Evolutionary conservation across 2,329 filamentous ascomycete genomes (phyloP).

Genomic region (Neurospora sp.): DNA sequence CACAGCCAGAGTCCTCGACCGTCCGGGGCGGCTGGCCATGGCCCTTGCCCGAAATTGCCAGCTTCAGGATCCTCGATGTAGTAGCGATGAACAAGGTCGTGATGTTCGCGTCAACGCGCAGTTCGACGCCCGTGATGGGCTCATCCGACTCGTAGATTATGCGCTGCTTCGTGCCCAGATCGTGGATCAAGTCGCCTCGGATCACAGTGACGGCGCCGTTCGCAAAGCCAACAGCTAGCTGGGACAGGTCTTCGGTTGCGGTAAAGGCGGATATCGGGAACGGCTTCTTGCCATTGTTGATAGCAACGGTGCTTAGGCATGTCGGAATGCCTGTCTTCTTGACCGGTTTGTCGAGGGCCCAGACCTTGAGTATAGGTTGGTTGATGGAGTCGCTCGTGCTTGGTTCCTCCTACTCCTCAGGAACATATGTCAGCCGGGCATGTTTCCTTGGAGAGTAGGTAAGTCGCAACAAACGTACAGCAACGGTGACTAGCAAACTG

Average conservation of each 20-base stretch:
- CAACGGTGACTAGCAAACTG: constrained; percentile 72
- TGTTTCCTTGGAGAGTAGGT: not conserved
- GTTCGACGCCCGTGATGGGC: constrained; percentile 84
- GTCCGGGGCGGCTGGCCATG: constrained; percentile 83
- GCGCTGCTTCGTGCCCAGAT: constrained; percentile 85
- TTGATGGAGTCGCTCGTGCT: constrained; percentile 36
- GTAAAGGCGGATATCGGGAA: constrained; percentile 94
- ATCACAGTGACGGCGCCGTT: constrained; percentile 93
- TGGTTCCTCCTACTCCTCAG: constrained; percentile 60
- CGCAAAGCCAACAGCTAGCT: constrained; percentile 89
- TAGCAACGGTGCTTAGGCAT: constrained; percentile 74
- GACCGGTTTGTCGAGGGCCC: constrained; percentile 86
- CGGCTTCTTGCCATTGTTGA: constrained; percentile 83
- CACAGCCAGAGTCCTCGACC: constrained; percentile 82
- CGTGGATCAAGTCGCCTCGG: constrained; percentile 87
- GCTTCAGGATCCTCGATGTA: constrained; percentile 74
- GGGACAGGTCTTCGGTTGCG: constrained; percentile 76
- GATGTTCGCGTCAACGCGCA: constrained; percentile 47
- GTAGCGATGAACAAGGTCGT: constrained; percentile 89
- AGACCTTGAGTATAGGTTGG: constrained; percentile 90
- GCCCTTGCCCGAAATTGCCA: constrained; percentile 78
- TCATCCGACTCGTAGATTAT: constrained; percentile 96
- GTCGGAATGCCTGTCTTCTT: constrained; percentile 88
- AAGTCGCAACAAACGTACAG: constrained; percentile 32
- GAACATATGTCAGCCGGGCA: not conserved